phyloP scores from a whole-genome alignment of 2,329 filamentous ascomycete genomes.

The Trichoderma harzianum region DNA sequence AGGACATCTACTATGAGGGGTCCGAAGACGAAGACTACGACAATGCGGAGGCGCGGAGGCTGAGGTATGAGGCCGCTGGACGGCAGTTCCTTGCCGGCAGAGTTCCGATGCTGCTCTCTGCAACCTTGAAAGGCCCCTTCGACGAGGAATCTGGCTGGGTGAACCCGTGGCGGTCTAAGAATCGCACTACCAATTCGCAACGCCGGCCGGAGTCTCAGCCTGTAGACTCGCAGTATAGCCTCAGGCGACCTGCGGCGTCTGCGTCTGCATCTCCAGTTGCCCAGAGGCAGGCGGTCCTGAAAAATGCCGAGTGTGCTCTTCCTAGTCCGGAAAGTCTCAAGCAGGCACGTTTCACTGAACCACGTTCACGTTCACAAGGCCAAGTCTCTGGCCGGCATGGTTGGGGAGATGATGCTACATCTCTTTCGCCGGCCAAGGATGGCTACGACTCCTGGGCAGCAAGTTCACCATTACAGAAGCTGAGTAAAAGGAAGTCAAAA shows the following conservation, averaged over 20 bases:
- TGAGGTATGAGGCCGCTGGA: conserved; percentile 58
- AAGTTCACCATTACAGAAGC: neutral
- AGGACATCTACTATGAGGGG: conserved; percentile 53
- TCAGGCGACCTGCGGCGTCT: neutral
- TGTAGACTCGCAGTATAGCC: neutral
- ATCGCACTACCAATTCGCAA: conserved; percentile 21
- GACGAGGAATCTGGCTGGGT: conserved; percentile 33
- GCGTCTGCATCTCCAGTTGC: neutral
- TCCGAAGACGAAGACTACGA: conserved; percentile 56
- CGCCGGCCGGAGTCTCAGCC: neutral
- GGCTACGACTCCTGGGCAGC: conserved; percentile 21
- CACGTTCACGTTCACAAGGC: conserved; percentile 31
- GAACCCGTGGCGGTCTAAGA: conserved; percentile 35
- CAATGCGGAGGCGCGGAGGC: conserved; percentile 42
- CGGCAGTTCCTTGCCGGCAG: conserved; percentile 55
- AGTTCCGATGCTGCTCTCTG: conserved; percentile 56
- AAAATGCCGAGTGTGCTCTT: conserved; percentile 35
- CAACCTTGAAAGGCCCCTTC: conserved; percentile 61
- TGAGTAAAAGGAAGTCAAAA: neutral
- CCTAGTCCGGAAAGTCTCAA: conserved; percentile 42
- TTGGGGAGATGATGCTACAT: no score
- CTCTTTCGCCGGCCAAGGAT: neutral
- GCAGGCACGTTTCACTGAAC: conserved; percentile 29
- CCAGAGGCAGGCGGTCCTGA: neutral
- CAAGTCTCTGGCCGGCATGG: no score